Base-by-base conservation (phyloP, 495 filamentous ascomycete genomes). In the Talaromyces liani region DNA sequence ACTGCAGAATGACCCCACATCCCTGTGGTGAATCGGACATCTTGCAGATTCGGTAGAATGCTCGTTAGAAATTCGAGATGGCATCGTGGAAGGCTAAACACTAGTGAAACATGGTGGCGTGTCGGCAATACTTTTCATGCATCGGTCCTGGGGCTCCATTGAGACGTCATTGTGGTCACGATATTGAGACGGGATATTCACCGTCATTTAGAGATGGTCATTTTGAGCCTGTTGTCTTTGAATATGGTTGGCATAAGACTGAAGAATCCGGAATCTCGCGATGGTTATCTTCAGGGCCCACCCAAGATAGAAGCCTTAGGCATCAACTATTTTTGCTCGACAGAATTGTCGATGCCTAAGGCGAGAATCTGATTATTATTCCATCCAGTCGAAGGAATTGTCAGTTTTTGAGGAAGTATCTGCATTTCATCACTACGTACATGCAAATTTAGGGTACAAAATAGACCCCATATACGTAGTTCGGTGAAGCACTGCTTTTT, bases 71-170 rank as follows among this genome's bases (percentile, higher is more conserved):
- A 56, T 29, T 56, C 27, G 53, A 27, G 22, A 56, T 36, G 56
- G 56, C 56, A 36, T 33, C 27, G 27, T 24, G 12, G 27, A 10
- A 58, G 56, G 56, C 56, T 36, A 58, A 58, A 58, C 56, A 58
- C 56, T 58, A 36, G 56, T 58, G 56, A 58, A 58, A 58, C 56
- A 36, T 5, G 22, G 56, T 58, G 56, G 56, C 56, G 18, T 58
- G 56, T 58, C 56, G 36, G 56, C n/a, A 58, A 29, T 29, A 18
- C 45, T 49, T 18, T 20, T 49, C 45, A 49, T 49, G 45, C 18
- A 49, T 49, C 45, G 45, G 6, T 5, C 18, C 45, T 8, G 18
- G 27, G 18, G n/a, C 45, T 49, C 18, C 7, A 9, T n/a, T n/a
- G n/a, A n/a, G n/a, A 49, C 45, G 16, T 49, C n/a, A 49, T 49